Base-by-base conservation (phyloP, 176 grass and related monocot genomes). In the Saccharum spontaneum region DNA sequence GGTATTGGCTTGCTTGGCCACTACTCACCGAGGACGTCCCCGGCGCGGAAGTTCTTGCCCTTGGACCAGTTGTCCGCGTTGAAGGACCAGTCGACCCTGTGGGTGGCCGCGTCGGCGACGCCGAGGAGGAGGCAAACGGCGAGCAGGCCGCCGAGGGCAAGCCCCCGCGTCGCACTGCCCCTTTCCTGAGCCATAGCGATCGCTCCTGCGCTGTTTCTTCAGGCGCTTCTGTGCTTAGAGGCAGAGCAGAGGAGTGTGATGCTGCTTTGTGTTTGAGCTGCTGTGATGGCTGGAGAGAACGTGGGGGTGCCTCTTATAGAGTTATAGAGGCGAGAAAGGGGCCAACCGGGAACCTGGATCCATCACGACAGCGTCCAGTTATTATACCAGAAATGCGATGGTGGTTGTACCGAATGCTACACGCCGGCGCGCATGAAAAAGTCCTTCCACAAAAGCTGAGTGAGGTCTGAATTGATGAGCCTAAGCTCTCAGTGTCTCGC, bases 81-180 rank as follows among this genome's bases (percentile, higher is more conserved):
- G 84, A 91, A 82, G 15, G 52, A 90, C 95, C 95, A 98, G 55
- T 93, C 90, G 33, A 98, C 89, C 67, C 48, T 88, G 92, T 91
- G 89, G 11, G 70, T 78, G 23, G 81, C 73, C 3, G 95, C 86
- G 77, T 89, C 63, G 15, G 34, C 73, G 20, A 43, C 22, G 69
- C 69, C 60, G 69, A 77, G 49, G 44, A 87, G 38, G 65, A 94
- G 83, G 86, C 83, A 94, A 7, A 67, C 17, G 8, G 66, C 23
- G 37, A 85, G 39, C n/a, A 91, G 18, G 73, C 77, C 84, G 73
- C 72, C 86, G 61, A 96, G 20, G 72, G 84, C 33, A 46, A 82
- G 73, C 34, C 39, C 84, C 73, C 73, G 69, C 28, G 52, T 16
- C 50, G 93, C 93, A 93, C 90, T 89, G 88, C 86, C 88, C 37